Evolutionary conservation across 305 asterid genomes (phyloP).

Genomic region (Fraxinus dipetala): DNA sequence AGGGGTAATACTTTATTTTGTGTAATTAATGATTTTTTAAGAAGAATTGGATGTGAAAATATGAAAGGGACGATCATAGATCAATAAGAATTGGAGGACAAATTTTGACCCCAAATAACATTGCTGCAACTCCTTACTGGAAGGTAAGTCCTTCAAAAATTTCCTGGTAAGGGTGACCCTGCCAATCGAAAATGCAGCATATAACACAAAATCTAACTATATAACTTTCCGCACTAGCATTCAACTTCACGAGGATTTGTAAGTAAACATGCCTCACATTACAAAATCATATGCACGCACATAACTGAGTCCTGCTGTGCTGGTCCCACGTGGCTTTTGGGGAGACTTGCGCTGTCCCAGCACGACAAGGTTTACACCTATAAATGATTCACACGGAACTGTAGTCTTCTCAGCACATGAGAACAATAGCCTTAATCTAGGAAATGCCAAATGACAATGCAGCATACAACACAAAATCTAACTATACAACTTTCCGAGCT

Average conservation of each 20-base stretch:
- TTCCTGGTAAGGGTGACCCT: neutral
- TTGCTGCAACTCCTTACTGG: neutral
- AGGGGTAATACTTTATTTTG: neutral
- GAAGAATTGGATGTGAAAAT: neutral
- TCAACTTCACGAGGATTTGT: neutral
- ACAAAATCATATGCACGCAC: constrained; percentile 30
- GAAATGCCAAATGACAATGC: neutral
- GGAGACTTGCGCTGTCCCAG: neutral
- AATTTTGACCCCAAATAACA: neutral
- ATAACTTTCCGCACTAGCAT: neutral
- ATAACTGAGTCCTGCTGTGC: constrained; percentile 10
- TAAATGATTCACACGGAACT: neutral
- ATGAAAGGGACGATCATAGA: neutral
- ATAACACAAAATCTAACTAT: neutral
- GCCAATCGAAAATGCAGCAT: neutral
- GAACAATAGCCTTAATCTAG: neutral
- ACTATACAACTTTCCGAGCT: neutral
- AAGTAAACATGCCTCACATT: neutral
- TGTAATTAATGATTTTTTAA: too few relatives aligned
- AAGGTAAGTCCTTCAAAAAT: neutral
- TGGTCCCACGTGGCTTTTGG: neutral
- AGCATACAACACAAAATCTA: neutral
- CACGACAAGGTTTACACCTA: neutral
- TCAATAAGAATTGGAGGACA: neutral
- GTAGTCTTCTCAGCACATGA: neutral